Base-by-base conservation (phyloP, 108 stramenopile species). In the Skeletonema tropicum region DNA sequence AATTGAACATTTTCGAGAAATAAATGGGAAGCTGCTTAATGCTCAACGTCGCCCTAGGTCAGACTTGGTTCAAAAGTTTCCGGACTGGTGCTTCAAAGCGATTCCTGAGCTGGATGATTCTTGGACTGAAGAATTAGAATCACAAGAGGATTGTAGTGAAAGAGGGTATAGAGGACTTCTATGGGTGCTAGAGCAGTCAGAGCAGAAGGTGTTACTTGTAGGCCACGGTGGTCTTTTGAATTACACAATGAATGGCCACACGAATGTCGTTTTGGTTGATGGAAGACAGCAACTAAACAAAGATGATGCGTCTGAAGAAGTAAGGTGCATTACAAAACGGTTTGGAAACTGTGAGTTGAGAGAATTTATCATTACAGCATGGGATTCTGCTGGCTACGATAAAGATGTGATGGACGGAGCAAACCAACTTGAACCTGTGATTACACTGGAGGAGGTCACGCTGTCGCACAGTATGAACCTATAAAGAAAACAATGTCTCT, bases 271-370 rank as follows among this genome's bases (percentile, higher is more conserved):
- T 2, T 48, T 92, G 23, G 36, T 71, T 29, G 90, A 92, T 83
- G 85, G 74, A 14, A 64, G 89, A 59, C 5, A 9, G 8, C 23
- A 7, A 25, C 9, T 9, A 55, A 75, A 64, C 5, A 5, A 29
- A 25, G 9, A 35, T 17, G 29, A 13, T 57, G 61, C 4, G 1
- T 5, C 23, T 13, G 39, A 68, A 14, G 25, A 62, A 21, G 36
- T 6, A n/a, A 75, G 87, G 52, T 57, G 77, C 60, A 78, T 84
- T 10, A 66, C 85, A 2, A 64, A 78, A 25, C 33, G 93, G 64
- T 94, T 94, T 74, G 91, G 86, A 31, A 94, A 94, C 71, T 94
- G 93, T 68, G 93, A 94, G 65, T 35, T 92, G 66, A 83, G 93
- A 58, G 77, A 76, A 41, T 92, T 88, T 72, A 61, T 68, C 29